Evolutionary conservation across 2,329 filamentous ascomycete species (phyloP).

Genomic region (Zymoseptoria passerinii): DNA sequence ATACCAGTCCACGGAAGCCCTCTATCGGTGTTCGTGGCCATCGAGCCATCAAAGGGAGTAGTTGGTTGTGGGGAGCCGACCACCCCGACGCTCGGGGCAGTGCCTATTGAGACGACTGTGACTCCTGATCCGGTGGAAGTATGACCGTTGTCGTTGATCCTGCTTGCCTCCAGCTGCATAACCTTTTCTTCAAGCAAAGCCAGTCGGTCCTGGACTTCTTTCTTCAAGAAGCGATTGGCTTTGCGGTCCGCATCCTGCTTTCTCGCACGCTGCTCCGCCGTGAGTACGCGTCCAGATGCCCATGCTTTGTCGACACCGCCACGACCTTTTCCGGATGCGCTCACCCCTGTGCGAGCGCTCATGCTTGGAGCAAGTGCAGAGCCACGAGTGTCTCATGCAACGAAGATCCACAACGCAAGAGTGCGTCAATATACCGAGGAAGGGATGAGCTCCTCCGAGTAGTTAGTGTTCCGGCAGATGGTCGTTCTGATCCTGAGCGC

Average conservation of each 20-base stretch:
- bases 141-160: background rate
- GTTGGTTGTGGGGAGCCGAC: background rate
- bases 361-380: slow-evolving; percentile 3
- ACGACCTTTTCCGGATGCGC: slow-evolving; percentile 2
- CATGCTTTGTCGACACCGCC: slow-evolving; percentile 11
- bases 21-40: background rate
- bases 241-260: slow-evolving; percentile 20
- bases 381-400: background rate
- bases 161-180: slow-evolving; percentile 9
- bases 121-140: background rate
- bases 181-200: slow-evolving; percentile 15
- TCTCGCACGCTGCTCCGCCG: slow-evolving; percentile 16
- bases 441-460: background rate
- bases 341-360: slow-evolving; percentile 16
- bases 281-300: slow-evolving; percentile 18
- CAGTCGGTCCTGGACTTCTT: slow-evolving; percentile 18
- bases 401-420: background rate
- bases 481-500: background rate
- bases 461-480: background rate
- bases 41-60: background rate
- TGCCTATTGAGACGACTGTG: background rate
- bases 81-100: background rate
- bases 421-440: background rate
- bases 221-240: slow-evolving; percentile 19
- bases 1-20: background rate